Evolutionary conservation across 345 rosid genomes (phyloP).

Genomic region (Eucalyptus curtisii): DNA sequence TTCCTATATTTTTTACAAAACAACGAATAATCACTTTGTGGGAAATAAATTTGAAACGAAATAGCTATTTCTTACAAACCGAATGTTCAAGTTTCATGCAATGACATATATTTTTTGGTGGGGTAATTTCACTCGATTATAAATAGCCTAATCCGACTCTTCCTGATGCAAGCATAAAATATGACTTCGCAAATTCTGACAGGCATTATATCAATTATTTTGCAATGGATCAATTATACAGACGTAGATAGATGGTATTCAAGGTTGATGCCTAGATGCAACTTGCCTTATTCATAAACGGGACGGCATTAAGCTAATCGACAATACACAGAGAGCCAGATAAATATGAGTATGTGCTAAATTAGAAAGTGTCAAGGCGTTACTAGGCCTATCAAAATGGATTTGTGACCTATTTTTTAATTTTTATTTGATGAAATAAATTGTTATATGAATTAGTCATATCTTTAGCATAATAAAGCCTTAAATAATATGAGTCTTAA

Average conservation of each 20-base stretch:
- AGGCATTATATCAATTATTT: not conserved
- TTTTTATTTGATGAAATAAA: not conserved
- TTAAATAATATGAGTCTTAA: no score
- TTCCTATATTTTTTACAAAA: not conserved
- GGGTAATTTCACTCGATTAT: not conserved
- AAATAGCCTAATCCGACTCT: not conserved
- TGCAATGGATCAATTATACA: not conserved
- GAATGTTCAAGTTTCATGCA: not conserved
- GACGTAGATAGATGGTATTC: not conserved
- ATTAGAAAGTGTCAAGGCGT: not conserved
- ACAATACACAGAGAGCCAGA: not conserved
- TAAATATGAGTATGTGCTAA: not conserved
- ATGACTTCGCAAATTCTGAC: not conserved
- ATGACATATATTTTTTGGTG: not conserved
- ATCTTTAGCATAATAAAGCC: not conserved
- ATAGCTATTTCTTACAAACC: not conserved
- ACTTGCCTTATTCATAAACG: not conserved
- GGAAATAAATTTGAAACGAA: no score
- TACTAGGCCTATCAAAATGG: not conserved
- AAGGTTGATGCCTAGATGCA: not conserved
- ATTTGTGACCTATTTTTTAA: not conserved
- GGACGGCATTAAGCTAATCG: not conserved
- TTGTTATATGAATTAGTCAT: not conserved
- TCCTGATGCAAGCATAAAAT: not conserved
- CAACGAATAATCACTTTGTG: not conserved